Evolutionary conservation across 1,284 basidiomycete species (phyloP).

Genomic region (Trametes hirsuta): DNA sequence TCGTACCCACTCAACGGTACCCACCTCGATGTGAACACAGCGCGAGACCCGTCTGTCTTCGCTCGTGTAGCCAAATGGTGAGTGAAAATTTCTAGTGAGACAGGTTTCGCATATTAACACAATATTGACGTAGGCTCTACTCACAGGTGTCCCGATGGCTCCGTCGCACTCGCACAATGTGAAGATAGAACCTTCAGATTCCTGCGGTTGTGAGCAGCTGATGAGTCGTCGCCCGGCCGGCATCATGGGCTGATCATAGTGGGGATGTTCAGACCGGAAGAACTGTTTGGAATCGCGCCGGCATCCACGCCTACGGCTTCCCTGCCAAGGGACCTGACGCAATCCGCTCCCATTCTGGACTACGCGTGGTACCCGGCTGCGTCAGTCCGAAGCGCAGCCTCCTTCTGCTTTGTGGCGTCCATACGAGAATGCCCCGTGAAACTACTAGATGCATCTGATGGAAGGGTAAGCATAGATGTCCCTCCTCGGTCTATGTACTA

Average conservation of each 20-base stretch:
- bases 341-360: constrained; percentile 74
- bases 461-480: constrained; percentile 56
- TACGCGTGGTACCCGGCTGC: constrained; percentile 85
- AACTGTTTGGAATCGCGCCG: constrained; percentile 13
- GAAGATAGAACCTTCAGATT: constrained; percentile 62
- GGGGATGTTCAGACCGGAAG: not conserved
- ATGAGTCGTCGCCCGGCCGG: not conserved
- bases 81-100: not conserved
- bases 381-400: constrained; percentile 53
- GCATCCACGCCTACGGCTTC: constrained; percentile 4
- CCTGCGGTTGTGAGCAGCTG: constrained; percentile 43
- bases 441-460: constrained; percentile 77
- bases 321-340: constrained; percentile 32
- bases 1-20: constrained; percentile 1
- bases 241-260: not conserved
- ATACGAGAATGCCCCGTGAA: constrained; percentile 83
- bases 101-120: not conserved
- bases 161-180: constrained; percentile 57
- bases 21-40: not conserved
- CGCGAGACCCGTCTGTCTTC: constrained; percentile 35
- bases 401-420: constrained; percentile 82
- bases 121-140: constrained; percentile 5
- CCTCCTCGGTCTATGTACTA: constrained; percentile 1
- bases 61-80: constrained; percentile 55
- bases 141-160: constrained; percentile 70